Evolutionary conservation across 192 early-diverging fungal genomes (phyloP).

Genomic region (Podila minutissima): DNA sequence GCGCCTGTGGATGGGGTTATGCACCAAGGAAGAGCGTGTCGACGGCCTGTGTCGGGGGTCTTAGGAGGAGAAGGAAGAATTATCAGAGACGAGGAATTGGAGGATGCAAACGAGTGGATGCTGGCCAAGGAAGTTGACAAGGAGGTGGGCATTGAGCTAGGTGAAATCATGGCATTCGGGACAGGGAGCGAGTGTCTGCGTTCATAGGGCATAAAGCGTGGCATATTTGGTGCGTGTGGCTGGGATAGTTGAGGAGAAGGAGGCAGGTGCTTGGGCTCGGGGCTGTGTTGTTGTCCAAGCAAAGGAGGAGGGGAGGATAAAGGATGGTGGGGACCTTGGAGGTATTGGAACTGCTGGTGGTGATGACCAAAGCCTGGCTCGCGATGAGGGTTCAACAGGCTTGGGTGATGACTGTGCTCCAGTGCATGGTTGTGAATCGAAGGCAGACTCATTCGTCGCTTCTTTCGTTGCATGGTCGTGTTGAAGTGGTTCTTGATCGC

Average conservation of each 20-base stretch:
- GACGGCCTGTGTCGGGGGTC: conserved; percentile 28
- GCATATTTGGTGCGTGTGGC: not conserved
- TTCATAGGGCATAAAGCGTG: conserved; percentile 48
- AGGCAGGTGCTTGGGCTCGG: not conserved
- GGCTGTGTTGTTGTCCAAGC: not conserved
- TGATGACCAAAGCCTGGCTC: no score
- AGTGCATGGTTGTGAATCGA: conserved; percentile 1
- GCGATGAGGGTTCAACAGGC: no score
- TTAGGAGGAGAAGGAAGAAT: conserved; percentile 43
- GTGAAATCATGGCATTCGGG: conserved; percentile 10
- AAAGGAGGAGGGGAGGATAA: not conserved
- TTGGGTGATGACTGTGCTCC: no score
- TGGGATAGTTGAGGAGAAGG: not conserved
- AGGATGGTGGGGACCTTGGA: no score
- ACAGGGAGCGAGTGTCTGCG: conserved; percentile 37
- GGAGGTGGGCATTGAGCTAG: not conserved
- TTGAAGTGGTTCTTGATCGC: conserved; percentile 54
- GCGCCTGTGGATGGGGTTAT: conserved; percentile 13
- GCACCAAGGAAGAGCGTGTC: conserved; percentile 28
- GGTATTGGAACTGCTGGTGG: no score
- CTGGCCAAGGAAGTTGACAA: conserved; percentile 5
- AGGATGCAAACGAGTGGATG: not conserved
- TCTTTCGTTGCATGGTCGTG: conserved; percentile 50
- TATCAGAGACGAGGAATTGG: not conserved
- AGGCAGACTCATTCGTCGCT: conserved; percentile 41